Evolutionary conservation across 257 asterid genomes (phyloP), one percentile per base, ranked within the genome.

Genomic region (Buddleja alternifolia): DNA sequence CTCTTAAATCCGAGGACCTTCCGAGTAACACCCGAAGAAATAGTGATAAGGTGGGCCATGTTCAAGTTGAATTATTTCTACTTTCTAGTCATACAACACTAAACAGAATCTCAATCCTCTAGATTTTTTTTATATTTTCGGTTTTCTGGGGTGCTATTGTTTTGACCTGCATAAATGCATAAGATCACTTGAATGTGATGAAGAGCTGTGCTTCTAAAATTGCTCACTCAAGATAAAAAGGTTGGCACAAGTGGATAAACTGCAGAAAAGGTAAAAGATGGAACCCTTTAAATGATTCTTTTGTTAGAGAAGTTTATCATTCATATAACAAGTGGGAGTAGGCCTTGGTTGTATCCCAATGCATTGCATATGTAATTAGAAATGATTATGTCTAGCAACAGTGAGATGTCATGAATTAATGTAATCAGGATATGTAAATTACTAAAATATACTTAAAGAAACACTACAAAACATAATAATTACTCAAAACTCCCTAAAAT

Each of bases 81-180:
- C 81, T 83, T 83, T 82, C 81, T 77, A 68, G 85, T 83, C 88
- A 83, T 72, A 74, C 72, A 79, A 77, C 88, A 83, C 81, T 83
- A 72, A 55, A 52, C 71, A 74, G 82, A 73, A 82, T 79, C 82
- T 76, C 65, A 66, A 70, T 71, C 66, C 34, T 41, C 57, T 53
- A 39, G 76, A 44, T 70, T 76, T 53, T 41, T 55, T 34, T 46
- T 51, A 7, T 10, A 52, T 62, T 10, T 44, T 8, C 7, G 8
- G 21, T 41, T 70, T 70, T 12, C 41, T 62, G 51, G 61, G 21
- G 58, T 69, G 74, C 21, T 65, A 20, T 7, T 59, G 78, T 61
- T 74, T 74, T 69, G 53, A 72, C 62, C 75, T 72, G 41, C 67
- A 37, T 47, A 72, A 67, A 54, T 60, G 73, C 63, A 56, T 9